Evolutionary conservation across 2,329 filamentous ascomycete species (phyloP).

Genomic region (Phaeophleospora eucalypticola): DNA sequence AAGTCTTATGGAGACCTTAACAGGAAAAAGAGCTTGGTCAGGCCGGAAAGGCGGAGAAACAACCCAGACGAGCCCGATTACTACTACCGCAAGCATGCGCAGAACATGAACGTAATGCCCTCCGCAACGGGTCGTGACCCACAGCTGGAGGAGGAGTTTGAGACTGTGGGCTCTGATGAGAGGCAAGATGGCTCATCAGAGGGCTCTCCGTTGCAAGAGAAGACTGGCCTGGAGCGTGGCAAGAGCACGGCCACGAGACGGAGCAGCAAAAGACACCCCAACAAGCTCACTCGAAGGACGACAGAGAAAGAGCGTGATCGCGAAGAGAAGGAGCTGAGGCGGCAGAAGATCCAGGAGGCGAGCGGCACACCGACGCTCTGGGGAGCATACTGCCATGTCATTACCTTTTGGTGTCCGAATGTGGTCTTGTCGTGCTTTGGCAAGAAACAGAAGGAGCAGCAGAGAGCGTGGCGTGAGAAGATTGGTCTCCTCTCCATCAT

Average conservation of each 20-base stretch:
- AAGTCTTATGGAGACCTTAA: constrained; percentile 48
- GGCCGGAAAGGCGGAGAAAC: constrained; percentile 81
- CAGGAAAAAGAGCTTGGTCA: constrained; percentile 83
- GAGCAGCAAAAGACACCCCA: constrained; percentile 25
- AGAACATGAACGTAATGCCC: constrained; percentile 83
- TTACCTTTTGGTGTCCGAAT: constrained; percentile 93
- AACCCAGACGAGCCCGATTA: constrained; percentile 90
- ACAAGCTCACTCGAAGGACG: constrained; percentile 56
- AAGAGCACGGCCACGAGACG: constrained; percentile 32
- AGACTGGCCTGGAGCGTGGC: constrained; percentile 15
- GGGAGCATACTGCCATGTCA: constrained; percentile 89
- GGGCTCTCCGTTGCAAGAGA: constrained; percentile 35
- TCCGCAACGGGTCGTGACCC: constrained; percentile 92
- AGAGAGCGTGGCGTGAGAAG: constrained; percentile 95
- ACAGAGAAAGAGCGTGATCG: constrained; percentile 61
- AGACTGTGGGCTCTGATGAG: constrained; percentile 56
- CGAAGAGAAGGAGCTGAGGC: constrained; percentile 44
- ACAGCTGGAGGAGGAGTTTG: constrained; percentile 61
- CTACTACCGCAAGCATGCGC: constrained; percentile 89
- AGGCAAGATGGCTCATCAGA: constrained; percentile 18
- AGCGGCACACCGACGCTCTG: constrained; percentile 80
- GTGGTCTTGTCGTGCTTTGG: constrained; percentile 81
- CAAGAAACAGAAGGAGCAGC: constrained; percentile 78
- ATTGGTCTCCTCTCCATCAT: constrained; percentile 96
- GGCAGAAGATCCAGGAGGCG: constrained; percentile 57